A percentile compares a stretch with the other conserved stretches of the same genome.
Conservation (phyloP, 805 yeast species). For the Geotrichum ghanense region DNA sequence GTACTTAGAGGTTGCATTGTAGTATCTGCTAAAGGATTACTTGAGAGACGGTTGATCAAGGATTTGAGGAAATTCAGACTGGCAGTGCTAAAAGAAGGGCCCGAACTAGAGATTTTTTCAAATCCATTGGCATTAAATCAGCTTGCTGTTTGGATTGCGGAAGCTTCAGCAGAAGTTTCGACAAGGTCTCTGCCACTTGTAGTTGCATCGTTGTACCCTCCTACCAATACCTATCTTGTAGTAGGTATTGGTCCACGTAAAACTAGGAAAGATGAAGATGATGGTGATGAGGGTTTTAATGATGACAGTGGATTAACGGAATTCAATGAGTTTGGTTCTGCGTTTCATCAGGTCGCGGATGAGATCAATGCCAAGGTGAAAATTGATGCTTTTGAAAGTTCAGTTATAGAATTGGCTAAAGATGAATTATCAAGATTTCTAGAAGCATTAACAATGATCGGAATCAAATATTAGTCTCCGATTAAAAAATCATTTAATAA, state of each 20-base stretch:
- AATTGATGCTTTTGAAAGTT: constrained; percentile 89
- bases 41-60: constrained; percentile 72
- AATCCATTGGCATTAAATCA: constrained; percentile 81
- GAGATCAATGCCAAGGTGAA: constrained; percentile 80
- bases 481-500: too few species aligned
- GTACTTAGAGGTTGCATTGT: constrained; percentile 72
- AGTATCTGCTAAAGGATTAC: constrained; percentile 76
- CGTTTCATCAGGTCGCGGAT: constrained; percentile 79
- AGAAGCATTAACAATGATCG: constrained; percentile 71
- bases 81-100: constrained; percentile 83
- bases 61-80: constrained; percentile 71
- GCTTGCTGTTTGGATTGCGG: constrained; percentile 84
- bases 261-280: constrained; percentile 33
- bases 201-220: constrained; percentile 67
- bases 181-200: constrained; percentile 62
- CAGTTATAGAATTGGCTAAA: constrained; percentile 79
- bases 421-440: constrained; percentile 83
- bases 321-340: constrained; percentile 76
- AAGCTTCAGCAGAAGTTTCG: constrained; percentile 75
- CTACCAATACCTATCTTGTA: constrained; percentile 69
- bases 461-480: constrained; percentile 22
- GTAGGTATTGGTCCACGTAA: constrained; percentile 82
- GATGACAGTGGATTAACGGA: constrained; percentile 32
- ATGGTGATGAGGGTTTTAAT: constrained; percentile 20
- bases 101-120: constrained; percentile 62